A percentile compares a stretch with the other conserved stretches of the same genome.
phyloP scores from a whole-genome alignment of 108 stramenopile species.

The Pseudonitzschia delicatissima region DNA sequence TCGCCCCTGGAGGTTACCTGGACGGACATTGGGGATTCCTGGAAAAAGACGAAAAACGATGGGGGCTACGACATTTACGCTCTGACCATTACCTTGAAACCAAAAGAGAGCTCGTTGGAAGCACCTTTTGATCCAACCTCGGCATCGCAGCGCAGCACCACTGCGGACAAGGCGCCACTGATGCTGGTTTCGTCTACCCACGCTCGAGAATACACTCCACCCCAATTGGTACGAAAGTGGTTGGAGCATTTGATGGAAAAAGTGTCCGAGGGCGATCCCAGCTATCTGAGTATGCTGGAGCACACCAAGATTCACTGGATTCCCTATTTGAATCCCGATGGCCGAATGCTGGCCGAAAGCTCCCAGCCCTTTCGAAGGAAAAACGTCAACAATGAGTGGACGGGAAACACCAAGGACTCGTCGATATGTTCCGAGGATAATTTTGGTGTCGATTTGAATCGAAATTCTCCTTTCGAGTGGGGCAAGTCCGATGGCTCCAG shows the following conservation, averaged over 20 bases:
- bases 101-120: neutral
- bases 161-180: neutral
- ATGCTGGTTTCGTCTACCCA: conserved; percentile 39
- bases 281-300: conserved; percentile 41
- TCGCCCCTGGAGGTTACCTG: neutral
- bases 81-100: conserved; percentile 35
- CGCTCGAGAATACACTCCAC: conserved; percentile 54
- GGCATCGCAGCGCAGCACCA: neutral
- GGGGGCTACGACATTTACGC: conserved; percentile 45
- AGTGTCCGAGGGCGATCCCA: conserved; percentile 30
- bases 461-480: conserved; percentile 56
- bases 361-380: conserved; percentile 36
- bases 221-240: conserved; percentile 42
- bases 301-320: conserved; percentile 45
- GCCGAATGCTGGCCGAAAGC: conserved; percentile 41
- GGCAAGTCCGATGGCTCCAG: conserved; percentile 34
- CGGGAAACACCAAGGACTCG: neutral
- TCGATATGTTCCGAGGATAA: neutral
- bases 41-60: conserved; percentile 7
- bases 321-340: conserved; percentile 59
- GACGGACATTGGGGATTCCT: conserved; percentile 42
- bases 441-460: conserved; percentile 59
- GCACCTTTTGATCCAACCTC: neutral
- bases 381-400: conserved; percentile 36
- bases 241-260: conserved; percentile 22